Evolutionary conservation across 345 rosid genomes (phyloP), one percentile per base, ranked within the genome.

Genomic region (Syzygium aqueum): DNA sequence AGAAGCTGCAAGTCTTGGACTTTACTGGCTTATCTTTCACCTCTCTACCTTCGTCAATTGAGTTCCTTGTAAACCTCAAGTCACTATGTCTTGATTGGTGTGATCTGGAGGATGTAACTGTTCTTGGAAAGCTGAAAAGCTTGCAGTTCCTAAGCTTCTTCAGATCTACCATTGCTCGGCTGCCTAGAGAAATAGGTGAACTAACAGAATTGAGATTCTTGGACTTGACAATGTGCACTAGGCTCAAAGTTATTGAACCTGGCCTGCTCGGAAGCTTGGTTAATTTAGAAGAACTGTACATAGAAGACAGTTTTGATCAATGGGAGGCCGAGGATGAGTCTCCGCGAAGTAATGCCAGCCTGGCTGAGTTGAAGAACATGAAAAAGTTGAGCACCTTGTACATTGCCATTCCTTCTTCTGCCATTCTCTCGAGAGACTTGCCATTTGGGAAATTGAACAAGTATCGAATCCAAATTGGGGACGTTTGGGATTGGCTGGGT

Each of bases 401-500:
- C 77, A 63, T 28, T 28, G 0, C 21, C 10, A 63, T 63, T 14
- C 40, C 77, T 15, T 10, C 2, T 2, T 15, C 77, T 6, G 1
- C 40, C 40, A 2, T 3, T 63, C 2, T 63, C 77, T 3, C 10
- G 6, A 28, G 2, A 0, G 37, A 63, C 40, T 10, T 63, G 11
- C 77, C 19, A 14, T 63, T 63, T 7, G 1, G 2, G 11, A 63
- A 63, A 0, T 1, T 63, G 5, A 63, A 6, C 1, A 2, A 7
- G 19, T 2, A n/a, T 15, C 28, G 14, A 28, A 63, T 63, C 40
- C 40, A 0, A n/a, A 27, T 61, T n/a, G 37, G 73, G 33, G 0
- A 3, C 37, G 0, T 0, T 61, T 1, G 2, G 73, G 0, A 6
- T 3, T 61, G 73, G 9, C 6, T 0, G 4, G 73, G 1, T n/a